Conservation (phyloP, 768 basidiomycete species). For the Stropharia rugosoannulata region DNA sequence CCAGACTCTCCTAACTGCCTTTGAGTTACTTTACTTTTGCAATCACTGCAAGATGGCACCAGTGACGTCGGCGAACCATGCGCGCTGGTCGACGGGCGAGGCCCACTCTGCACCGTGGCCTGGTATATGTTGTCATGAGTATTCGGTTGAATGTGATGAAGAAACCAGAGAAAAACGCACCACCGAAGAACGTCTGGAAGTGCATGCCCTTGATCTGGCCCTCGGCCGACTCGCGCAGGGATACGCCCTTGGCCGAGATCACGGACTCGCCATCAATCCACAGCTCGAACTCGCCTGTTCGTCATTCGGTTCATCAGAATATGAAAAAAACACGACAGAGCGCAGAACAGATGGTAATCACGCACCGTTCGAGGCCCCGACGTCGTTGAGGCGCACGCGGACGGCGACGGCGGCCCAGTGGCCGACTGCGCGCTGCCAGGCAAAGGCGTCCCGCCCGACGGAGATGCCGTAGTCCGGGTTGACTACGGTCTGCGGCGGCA, state of each 20-base stretch:
- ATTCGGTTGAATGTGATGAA: neutral
- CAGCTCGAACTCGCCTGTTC: conserved; percentile 65
- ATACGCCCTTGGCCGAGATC: conserved; percentile 47
- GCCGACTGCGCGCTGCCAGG: conserved; percentile 48
- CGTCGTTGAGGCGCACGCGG: conserved; percentile 67
- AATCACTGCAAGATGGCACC: conserved; percentile 33
- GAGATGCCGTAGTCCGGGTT: conserved; percentile 66
- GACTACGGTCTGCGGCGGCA: conserved; percentile 47
- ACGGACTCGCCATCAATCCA: conserved; percentile 62
- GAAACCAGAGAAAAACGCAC: conserved; percentile 27
- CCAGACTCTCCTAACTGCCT: no score
- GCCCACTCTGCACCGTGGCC: conserved; percentile 57
- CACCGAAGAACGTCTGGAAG: conserved; percentile 80
- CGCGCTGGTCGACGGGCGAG: conserved; percentile 56
- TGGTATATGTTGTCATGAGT: conserved; percentile 15
- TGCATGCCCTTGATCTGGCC: conserved; percentile 66
- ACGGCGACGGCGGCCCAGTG: conserved; percentile 64
- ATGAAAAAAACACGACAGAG: neutral
- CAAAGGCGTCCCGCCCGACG: conserved; percentile 65
- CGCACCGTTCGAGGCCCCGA: conserved; percentile 58
- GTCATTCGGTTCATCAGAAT: no score
- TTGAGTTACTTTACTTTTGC: no score
- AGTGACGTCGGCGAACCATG: conserved; percentile 59
- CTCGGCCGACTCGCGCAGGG: conserved; percentile 40
- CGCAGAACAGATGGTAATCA: no score